Evolutionary conservation across 2,329 filamentous ascomycete species (phyloP).

Genomic region (Phialocephala subalpina): DNA sequence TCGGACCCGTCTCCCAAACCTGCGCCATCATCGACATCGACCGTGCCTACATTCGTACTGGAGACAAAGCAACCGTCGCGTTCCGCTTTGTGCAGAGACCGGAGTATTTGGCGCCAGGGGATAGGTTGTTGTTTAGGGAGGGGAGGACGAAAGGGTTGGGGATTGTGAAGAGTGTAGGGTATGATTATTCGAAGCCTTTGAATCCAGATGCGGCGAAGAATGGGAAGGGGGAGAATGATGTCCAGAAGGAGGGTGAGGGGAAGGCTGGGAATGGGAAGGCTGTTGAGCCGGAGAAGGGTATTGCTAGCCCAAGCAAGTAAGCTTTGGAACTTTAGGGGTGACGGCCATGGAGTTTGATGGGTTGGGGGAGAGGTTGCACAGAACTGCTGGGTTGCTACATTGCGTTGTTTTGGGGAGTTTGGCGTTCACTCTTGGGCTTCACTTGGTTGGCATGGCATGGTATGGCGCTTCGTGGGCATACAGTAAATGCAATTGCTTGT

Average conservation of each 20-base stretch:
- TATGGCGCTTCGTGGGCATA: not conserved
- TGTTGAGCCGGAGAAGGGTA: not conserved
- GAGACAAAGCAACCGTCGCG: slow-evolving; percentile 91
- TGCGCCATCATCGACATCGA: slow-evolving; percentile 98
- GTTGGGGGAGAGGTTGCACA: not conserved
- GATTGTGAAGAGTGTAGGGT: slow-evolving; percentile 91
- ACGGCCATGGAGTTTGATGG: not conserved
- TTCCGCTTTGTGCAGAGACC: slow-evolving; percentile 95
- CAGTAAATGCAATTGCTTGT: not conserved
- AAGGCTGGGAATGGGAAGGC: slow-evolving; percentile 4
- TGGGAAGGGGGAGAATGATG: slow-evolving; percentile 14
- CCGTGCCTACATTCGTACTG: slow-evolving; percentile 91
- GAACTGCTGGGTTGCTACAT: not conserved
- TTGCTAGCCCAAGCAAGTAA: slow-evolving; percentile 8
- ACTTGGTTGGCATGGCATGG: not conserved
- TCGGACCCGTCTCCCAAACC: slow-evolving; percentile 93
- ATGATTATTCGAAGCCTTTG: slow-evolving; percentile 70
- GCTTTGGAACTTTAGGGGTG: not conserved
- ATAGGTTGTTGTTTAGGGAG: slow-evolving; percentile 91
- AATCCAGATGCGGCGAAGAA: slow-evolving; percentile 47
- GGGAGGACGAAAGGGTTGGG: slow-evolving; percentile 94
- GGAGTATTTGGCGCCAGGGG: slow-evolving; percentile 89
- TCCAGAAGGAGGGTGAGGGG: slow-evolving; percentile 15
- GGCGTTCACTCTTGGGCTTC: not conserved
- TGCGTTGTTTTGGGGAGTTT: not conserved